Conservation (phyloP, 345 rosid genomes). For the Eucalyptus melliodora region DNA sequence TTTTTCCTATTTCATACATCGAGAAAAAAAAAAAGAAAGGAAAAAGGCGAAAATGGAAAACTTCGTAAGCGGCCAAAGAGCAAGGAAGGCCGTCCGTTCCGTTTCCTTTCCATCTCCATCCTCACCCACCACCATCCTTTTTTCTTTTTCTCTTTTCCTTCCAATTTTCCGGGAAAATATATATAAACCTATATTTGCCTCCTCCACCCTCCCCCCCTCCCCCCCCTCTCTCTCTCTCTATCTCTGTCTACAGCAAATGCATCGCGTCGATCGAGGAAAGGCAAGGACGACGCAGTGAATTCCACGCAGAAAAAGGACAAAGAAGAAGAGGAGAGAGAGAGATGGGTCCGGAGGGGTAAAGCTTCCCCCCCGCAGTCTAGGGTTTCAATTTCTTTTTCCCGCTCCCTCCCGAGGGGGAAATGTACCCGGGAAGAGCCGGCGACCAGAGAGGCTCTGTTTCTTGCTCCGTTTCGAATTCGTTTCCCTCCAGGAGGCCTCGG, state of each 20-base stretch:
- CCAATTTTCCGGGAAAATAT: not conserved
- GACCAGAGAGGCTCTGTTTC: not conserved
- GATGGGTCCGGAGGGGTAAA: not conserved
- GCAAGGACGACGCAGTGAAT: not conserved
- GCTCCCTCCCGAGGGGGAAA: not conserved
- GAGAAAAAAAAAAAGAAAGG: not conserved
- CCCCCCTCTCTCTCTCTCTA: not conserved
- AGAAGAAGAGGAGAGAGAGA: not conserved
- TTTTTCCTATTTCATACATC: not conserved
- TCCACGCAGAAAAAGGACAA: not conserved
- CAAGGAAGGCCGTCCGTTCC: not conserved
- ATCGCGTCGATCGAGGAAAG: not conserved
- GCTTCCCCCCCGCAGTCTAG: not conserved
- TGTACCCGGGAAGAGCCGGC: not conserved
- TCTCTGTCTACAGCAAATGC: not conserved
- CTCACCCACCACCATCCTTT: not conserved
- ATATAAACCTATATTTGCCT: not conserved
- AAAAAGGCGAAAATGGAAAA: not conserved
- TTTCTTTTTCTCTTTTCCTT: not conserved
- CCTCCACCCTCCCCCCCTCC: not conserved
- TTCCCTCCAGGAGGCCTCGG: not conserved
- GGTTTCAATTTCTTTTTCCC: not conserved
- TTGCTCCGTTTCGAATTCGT: not conserved
- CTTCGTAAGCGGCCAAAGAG: not conserved
- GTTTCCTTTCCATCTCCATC: not conserved